These are phyloP conservation scores for Phytophthora kernoviae DNA, from an alignment of 352 stramenopile species.

Conservation along the genomic window DNA sequence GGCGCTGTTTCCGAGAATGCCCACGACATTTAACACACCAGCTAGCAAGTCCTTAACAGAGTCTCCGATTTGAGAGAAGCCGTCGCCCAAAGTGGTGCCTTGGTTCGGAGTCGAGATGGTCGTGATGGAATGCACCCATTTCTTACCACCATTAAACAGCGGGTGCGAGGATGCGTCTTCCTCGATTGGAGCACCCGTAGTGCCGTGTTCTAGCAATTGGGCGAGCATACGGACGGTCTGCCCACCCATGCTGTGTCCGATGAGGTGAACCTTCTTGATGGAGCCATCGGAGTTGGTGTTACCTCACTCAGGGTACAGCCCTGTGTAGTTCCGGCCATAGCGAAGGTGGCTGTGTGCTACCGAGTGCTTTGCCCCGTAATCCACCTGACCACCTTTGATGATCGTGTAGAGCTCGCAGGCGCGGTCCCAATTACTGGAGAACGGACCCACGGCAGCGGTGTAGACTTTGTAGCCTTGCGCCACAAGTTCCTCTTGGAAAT, in stretches of 20 bases:
- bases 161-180: conserved; percentile 35
- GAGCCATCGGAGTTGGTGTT: conserved; percentile 44
- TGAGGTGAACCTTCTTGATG: conserved; percentile 68
- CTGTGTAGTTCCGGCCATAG: conserved; percentile 52
- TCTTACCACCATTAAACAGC: conserved; percentile 59
- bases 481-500: conserved; percentile 46
- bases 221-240: conserved; percentile 80
- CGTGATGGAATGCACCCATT: conserved; percentile 76
- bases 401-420: conserved; percentile 67
- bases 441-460: conserved; percentile 55
- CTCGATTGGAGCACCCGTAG: conserved; percentile 36
- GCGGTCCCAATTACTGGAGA: conserved; percentile 70
- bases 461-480: conserved; percentile 52
- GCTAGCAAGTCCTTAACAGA: conserved; percentile 38
- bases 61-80: conserved; percentile 45
- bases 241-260: conserved; percentile 84
- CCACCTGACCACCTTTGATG: conserved; percentile 60
- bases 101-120: conserved; percentile 68
- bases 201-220: conserved; percentile 59
- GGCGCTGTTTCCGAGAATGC: conserved; percentile 26
- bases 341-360: conserved; percentile 38
- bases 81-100: conserved; percentile 55
- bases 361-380: conserved; percentile 63
- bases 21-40: conserved; percentile 30
- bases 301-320: conserved; percentile 65